Evolutionary conservation across 2,329 filamentous ascomycete species (phyloP).

Genomic region (Beauveria medogensis): DNA sequence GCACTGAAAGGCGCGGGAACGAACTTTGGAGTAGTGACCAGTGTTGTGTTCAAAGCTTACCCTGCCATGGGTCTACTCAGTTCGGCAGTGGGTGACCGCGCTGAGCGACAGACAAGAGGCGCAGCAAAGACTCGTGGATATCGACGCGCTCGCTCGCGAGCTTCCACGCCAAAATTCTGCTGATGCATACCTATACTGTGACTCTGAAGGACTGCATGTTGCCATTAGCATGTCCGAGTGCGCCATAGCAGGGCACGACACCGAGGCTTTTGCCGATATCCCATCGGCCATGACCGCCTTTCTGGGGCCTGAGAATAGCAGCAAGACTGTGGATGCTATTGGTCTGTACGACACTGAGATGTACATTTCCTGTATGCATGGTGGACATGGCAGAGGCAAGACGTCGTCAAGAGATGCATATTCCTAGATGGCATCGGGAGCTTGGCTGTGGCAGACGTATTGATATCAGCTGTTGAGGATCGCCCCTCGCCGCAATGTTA

Average conservation of each 20-base stretch:
- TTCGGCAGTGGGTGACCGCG: not conserved
- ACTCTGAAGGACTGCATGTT: slow-evolving; percentile 30
- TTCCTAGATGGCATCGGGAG: slow-evolving; percentile 44
- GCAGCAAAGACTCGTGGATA: slow-evolving; percentile 27
- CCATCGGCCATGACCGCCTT: slow-evolving; percentile 26
- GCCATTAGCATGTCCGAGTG: slow-evolving; percentile 36
- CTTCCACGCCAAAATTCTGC: slow-evolving; percentile 37
- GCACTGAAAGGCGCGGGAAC: slow-evolving; percentile 50
- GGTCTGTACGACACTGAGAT: slow-evolving; percentile 51
- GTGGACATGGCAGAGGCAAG: slow-evolving; percentile 48
- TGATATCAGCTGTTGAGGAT: slow-evolving; percentile 37
- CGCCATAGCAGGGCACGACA: slow-evolving; percentile 30
- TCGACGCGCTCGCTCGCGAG: slow-evolving; percentile 31
- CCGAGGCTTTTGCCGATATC: slow-evolving; percentile 13
- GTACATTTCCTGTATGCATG: slow-evolving; percentile 53
- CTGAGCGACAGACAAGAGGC: slow-evolving; percentile 20
- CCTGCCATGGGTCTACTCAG: not conserved
- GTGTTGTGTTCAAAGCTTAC: slow-evolving; percentile 41
- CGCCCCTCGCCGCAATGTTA: slow-evolving; percentile 50
- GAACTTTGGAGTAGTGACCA: slow-evolving; percentile 51
- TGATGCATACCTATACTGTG: slow-evolving; percentile 49
- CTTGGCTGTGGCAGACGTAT: slow-evolving; percentile 21
- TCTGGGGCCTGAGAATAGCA: slow-evolving; percentile 2
- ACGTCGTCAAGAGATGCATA: slow-evolving; percentile 54
- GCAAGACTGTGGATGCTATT: slow-evolving; percentile 34